Conservation (phyloP, 1,284 basidiomycete species). For the Cryptococcus sp. region DNA sequence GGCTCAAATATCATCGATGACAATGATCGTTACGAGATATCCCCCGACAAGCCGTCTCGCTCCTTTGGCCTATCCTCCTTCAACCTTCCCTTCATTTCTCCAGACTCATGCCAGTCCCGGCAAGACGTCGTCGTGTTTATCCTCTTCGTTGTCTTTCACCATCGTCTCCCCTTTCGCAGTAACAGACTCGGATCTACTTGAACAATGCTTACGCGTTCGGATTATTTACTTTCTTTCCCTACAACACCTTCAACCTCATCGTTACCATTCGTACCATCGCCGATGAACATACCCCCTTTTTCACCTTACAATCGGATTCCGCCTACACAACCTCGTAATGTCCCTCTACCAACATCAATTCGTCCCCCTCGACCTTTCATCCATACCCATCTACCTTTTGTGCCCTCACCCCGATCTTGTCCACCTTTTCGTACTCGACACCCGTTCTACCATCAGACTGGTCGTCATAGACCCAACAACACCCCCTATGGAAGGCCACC, state of each 20-base stretch:
- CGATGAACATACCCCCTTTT: no score
- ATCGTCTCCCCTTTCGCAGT: no score
- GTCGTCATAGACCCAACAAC: conserved; percentile 12
- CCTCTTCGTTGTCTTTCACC: no score
- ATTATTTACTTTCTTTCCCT: background rate
- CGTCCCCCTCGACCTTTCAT: background rate
- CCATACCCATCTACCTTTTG: background rate
- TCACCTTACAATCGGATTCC: background rate
- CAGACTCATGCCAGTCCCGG: no score
- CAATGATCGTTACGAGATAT: background rate
- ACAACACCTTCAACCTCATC: background rate
- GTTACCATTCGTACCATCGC: background rate
- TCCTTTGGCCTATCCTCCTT: no score
- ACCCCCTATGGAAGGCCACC: conserved; percentile 16
- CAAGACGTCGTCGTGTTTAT: no score
- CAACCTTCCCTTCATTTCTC: no score
- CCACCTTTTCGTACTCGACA: background rate
- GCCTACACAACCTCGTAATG: background rate
- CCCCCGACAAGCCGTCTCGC: background rate
- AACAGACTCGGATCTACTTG: no score
- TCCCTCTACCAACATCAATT: no score
- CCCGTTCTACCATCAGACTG: conserved; percentile 7
- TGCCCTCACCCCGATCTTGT: background rate
- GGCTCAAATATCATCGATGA: background rate
- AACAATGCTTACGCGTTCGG: background rate